These are phyloP conservation scores for Artemisia annua DNA, from an alignment of 129 eudicot genomes.

Conservation along the genomic window DNA sequence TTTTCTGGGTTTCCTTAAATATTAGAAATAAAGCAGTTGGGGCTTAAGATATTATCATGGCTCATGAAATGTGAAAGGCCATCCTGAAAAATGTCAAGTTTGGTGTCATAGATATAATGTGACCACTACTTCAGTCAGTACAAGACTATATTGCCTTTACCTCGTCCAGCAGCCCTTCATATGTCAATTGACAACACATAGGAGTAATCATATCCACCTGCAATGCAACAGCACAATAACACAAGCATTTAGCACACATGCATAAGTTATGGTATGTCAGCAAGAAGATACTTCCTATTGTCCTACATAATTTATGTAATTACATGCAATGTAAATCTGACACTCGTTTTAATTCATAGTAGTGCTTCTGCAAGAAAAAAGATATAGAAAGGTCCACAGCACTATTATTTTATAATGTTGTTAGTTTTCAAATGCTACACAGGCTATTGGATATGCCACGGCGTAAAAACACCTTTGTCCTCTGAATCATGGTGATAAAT, in stretches of 20 bases:
- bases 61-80: neutral
- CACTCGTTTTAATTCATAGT: too few relatives aligned
- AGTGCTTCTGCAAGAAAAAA: too few relatives aligned
- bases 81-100: neutral
- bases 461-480: too few relatives aligned
- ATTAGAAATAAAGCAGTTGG: neutral
- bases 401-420: too few relatives aligned
- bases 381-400: too few relatives aligned
- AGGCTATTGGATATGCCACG: too few relatives aligned
- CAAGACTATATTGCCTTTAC: slow-evolving; percentile 33
- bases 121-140: slow-evolving; percentile 4
- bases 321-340: neutral
- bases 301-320: neutral
- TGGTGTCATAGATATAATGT: slow-evolving; percentile 4
- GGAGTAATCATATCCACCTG: slow-evolving; percentile 99
- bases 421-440: too few relatives aligned
- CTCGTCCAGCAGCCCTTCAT: slow-evolving; percentile 98
- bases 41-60: neutral
- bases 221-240: slow-evolving; percentile 44
- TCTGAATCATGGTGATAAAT: too few relatives aligned
- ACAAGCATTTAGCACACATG: slow-evolving; percentile 7
- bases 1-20: neutral
- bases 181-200: slow-evolving; percentile 89
- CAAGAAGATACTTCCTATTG: neutral
- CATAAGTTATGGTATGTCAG: neutral